phyloP scores from a whole-genome alignment of 1,139 yeast species.

The Yamadazyma triangularis region DNA sequence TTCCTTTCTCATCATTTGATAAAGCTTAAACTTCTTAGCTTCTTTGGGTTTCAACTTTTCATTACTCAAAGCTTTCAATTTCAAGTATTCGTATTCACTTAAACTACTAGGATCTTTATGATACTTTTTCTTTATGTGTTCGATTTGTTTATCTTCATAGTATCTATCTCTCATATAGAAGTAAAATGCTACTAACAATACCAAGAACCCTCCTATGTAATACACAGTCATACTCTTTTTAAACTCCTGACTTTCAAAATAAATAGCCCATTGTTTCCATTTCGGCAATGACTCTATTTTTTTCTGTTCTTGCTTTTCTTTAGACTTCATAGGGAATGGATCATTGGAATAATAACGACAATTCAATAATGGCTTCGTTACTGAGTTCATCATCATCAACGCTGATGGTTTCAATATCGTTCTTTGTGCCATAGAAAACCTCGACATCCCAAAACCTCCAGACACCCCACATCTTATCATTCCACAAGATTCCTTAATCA shows the following conservation, averaged over 20 bases:
- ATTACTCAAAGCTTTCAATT: slow-evolving; percentile 50
- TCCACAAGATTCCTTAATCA: too few relatives aligned
- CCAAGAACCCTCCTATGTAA: slow-evolving; percentile 54
- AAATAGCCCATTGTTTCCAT: slow-evolving; percentile 38
- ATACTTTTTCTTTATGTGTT: slow-evolving; percentile 40
- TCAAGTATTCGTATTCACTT: slow-evolving; percentile 60
- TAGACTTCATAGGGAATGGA: slow-evolving; percentile 33
- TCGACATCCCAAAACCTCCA: too few relatives aligned
- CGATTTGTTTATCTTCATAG: slow-evolving; percentile 59
- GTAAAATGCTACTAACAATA: slow-evolving; percentile 55
- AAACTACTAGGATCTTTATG: slow-evolving; percentile 33
- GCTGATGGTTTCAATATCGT: too few relatives aligned
- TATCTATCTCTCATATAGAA: slow-evolving; percentile 65
- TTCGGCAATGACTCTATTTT: slow-evolving; percentile 25
- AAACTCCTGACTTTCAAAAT: slow-evolving; percentile 34
- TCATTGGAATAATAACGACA: slow-evolving; percentile 12
- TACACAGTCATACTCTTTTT: slow-evolving; percentile 40
- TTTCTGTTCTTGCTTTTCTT: slow-evolving; percentile 21
- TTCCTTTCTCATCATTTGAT: slow-evolving; percentile 50
- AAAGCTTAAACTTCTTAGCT: slow-evolving; percentile 47
- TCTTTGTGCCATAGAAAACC: too few relatives aligned
- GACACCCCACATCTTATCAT: too few relatives aligned
- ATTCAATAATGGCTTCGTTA: too few relatives aligned
- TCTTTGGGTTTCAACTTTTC: slow-evolving; percentile 55
- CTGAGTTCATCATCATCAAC: too few relatives aligned